Evolutionary conservation across 1,139 yeast species (phyloP).

Genomic region (Diutina siamensis): DNA sequence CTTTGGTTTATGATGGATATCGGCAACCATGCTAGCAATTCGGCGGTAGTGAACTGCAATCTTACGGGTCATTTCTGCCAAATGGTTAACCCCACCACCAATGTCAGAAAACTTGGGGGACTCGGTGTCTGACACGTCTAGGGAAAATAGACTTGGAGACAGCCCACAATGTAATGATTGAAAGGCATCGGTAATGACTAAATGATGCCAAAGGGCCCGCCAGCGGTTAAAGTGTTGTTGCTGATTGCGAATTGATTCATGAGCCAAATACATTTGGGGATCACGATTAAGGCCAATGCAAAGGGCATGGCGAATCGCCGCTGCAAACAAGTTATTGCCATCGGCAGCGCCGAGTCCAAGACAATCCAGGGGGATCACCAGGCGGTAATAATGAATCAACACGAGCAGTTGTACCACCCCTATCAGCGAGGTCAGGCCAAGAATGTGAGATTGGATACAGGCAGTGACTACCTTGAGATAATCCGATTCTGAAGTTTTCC

Average conservation of each 20-base stretch:
- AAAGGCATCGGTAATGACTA: slow-evolving; percentile 21
- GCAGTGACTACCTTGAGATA: not conserved
- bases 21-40: slow-evolving; percentile 20
- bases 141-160: slow-evolving; percentile 17
- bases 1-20: slow-evolving; percentile 22
- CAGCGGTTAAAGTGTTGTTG: slow-evolving; percentile 21
- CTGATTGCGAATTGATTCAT: slow-evolving; percentile 20
- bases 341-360: slow-evolving; percentile 35
- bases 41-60: slow-evolving; percentile 22
- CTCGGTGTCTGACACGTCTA: slow-evolving; percentile 25
- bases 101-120: slow-evolving; percentile 12
- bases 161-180: slow-evolving; percentile 26
- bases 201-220: slow-evolving; percentile 29
- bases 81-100: slow-evolving; percentile 7
- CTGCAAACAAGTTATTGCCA: slow-evolving; percentile 28
- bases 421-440: slow-evolving; percentile 6
- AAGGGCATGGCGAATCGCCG: slow-evolving; percentile 27
- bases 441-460: not conserved
- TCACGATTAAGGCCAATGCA: slow-evolving; percentile 35
- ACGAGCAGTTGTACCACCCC: slow-evolving; percentile 15
- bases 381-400: slow-evolving; percentile 24
- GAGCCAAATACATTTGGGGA: slow-evolving; percentile 23
- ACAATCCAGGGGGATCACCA: slow-evolving; percentile 31
- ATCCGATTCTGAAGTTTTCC: not conserved
- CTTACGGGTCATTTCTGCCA: slow-evolving; percentile 9